Evolutionary conservation across 352 stramenopile species (phyloP), one percentile per base, ranked within the genome.

Genomic region (Pythium dissotocum): DNA sequence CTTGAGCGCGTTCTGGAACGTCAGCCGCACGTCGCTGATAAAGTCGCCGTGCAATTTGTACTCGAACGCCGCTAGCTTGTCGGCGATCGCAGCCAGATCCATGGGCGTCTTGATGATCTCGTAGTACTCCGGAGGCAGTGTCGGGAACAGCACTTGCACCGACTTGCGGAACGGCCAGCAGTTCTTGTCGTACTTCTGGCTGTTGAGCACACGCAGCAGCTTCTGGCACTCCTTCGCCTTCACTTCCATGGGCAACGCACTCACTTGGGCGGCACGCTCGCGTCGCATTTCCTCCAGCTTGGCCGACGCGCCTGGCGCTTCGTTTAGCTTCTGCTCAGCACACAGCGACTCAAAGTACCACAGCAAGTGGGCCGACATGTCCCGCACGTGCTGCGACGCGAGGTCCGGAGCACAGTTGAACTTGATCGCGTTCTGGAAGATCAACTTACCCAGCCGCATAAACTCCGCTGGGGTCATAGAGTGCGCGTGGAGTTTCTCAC

Each of bases 281-380:
- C 71, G 57, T 12, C 85, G 78, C 36, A 90, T 60, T n/a, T 82
- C 64, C 44, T 77, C 61, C 4, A 82, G 78, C 53, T 83, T 85
- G 7, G 33, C 57, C 54, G 21, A 51, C 55, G 63, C 14, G 26
- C 67, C 46, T 7, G 59, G 44, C 6, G 64, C 49, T n/a, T 74
- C 58, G 2, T 56, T n/a, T 40, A 90, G 74, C 14, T 87, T 66
- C 36, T 72, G 66, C 65, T 95, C 87, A 1, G 82, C 77, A 51
- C 87, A 94, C 3, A 95, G 77, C 60, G 87, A 91, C 65, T 93
- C 82, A 48, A 95, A 95, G 62, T 94, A 93, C 87, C 87, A 95
- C 63, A 83, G 55, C 67, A 95, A 71, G 51, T 95, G 88, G 0
- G 49, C 70, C 52, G 86, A 90, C 82, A 94, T 93, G 8, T 94